Evolutionary conservation across 495 filamentous ascomycete species (phyloP).

Genomic region (Geopyxis carbonaria): DNA sequence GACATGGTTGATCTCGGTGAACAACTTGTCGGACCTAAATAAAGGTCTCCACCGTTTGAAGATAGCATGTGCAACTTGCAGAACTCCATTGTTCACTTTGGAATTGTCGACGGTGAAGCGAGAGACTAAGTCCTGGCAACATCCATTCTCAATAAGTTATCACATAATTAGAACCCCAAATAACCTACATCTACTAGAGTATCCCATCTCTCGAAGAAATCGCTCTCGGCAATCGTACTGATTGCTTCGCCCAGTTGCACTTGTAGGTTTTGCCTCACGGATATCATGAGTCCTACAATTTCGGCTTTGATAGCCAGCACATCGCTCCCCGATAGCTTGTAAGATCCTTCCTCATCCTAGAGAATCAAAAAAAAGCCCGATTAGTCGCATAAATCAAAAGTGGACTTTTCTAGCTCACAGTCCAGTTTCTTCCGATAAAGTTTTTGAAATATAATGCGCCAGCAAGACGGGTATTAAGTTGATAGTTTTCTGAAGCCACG

Average conservation of each 20-base stretch:
- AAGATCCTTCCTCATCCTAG: conserved; percentile 75
- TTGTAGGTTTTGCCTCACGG: conserved; percentile 69
- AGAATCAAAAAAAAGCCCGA: too few relatives aligned
- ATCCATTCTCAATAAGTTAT: background rate
- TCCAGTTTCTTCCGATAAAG: conserved; percentile 82
- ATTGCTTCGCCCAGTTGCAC: conserved; percentile 89
- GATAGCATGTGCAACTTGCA: conserved; percentile 95
- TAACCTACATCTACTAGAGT: conserved; percentile 63
- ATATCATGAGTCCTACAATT: conserved; percentile 91
- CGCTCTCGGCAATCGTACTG: conserved; percentile 91
- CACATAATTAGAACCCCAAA: conserved; percentile 11
- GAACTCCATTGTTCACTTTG: conserved; percentile 72
- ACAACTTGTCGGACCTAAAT: conserved; percentile 78
- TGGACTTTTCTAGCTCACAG: conserved; percentile 30
- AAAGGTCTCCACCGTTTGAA: conserved; percentile 92
- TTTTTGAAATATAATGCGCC: conserved; percentile 96
- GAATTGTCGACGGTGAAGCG: conserved; percentile 62
- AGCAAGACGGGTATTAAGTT: conserved; percentile 64
- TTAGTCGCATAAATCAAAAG: conserved; percentile 10
- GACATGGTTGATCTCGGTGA: conserved; percentile 88
- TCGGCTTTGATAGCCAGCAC: conserved; percentile 81
- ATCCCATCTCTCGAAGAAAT: conserved; percentile 93
- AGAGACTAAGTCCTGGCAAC: conserved; percentile 60
- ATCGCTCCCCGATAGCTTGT: conserved; percentile 66
- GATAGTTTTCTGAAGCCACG: conserved; percentile 51